Conservation (phyloP, 805 yeast genomes). For the Limtongia smithiae region DNA sequence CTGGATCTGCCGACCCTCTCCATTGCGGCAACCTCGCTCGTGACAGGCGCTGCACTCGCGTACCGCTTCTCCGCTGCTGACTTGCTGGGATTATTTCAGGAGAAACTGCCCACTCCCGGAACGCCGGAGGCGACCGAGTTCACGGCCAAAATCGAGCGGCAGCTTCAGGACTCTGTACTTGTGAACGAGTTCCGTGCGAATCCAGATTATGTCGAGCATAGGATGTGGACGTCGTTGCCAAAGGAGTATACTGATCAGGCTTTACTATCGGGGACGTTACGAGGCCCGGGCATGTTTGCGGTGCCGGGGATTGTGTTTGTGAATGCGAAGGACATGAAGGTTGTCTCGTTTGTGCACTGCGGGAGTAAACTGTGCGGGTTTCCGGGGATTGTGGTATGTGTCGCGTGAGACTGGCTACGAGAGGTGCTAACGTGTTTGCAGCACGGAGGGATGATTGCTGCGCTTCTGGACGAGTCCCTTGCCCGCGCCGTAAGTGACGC, state of each 20-base stretch:
- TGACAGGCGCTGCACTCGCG: slow-evolving; percentile 20
- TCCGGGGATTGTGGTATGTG: slow-evolving; percentile 29
- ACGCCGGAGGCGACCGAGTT: slow-evolving; percentile 10
- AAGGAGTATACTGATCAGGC: slow-evolving; percentile 22
- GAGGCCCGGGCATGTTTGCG: slow-evolving; percentile 63
- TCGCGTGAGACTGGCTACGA: slow-evolving; percentile 31
- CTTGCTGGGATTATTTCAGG: slow-evolving; percentile 5
- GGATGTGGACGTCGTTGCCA: slow-evolving; percentile 32
- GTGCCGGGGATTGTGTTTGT: slow-evolving; percentile 71
- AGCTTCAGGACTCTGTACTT: slow-evolving; percentile 27
- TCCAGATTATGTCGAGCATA: slow-evolving; percentile 28
- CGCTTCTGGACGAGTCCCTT: slow-evolving; percentile 78
- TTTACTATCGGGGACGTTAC: slow-evolving; percentile 58
- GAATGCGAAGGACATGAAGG: slow-evolving; percentile 48
- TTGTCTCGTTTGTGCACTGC: slow-evolving; percentile 64
- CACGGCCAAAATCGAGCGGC: slow-evolving; percentile 6
- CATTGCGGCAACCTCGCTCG: slow-evolving; percentile 9
- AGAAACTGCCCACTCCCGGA: slow-evolving; percentile 17
- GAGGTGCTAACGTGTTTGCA: slow-evolving; percentile 45
- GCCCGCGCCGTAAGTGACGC: slow-evolving; percentile 30
- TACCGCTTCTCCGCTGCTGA: slow-evolving; percentile 14
- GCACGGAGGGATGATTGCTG: slow-evolving; percentile 76
- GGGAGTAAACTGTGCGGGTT: slow-evolving; percentile 59
- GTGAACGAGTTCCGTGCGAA: slow-evolving; percentile 29
- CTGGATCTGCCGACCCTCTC: slow-evolving; percentile 7